Conservation (phyloP, 2,329 filamentous ascomycete species). For the Chaetomium sp. region DNA sequence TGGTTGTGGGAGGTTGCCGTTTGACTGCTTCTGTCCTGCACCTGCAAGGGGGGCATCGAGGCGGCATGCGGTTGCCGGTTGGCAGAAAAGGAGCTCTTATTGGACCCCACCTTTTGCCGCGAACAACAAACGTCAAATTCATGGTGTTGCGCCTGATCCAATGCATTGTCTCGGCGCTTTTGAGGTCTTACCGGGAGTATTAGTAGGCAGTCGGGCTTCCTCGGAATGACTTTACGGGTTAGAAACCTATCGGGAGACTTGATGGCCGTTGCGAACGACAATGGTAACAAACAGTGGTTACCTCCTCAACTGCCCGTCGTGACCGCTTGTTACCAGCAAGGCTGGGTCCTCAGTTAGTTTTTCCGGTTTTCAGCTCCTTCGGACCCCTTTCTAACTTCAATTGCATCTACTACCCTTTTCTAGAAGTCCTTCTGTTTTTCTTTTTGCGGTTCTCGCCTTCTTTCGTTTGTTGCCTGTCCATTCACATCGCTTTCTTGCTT, state of each 20-base stretch:
- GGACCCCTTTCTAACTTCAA: background rate
- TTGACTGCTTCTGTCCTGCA: background rate
- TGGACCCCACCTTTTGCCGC: background rate
- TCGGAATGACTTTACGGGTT: background rate
- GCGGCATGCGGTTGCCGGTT: conserved; percentile 1
- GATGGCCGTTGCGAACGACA: background rate
- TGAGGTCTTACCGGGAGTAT: background rate
- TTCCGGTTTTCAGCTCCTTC: background rate
- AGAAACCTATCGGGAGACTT: background rate
- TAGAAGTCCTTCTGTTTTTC: background rate
- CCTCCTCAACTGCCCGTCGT: too few species aligned
- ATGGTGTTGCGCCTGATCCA: background rate
- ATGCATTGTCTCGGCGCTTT: background rate
- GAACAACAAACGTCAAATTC: background rate
- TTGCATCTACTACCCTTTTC: background rate
- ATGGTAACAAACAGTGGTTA: background rate
- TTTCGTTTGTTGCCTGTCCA: background rate
- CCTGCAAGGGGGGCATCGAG: background rate
- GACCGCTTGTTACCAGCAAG: background rate
- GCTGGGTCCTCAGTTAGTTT: background rate
- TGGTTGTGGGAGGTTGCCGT: background rate
- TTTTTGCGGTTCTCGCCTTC: background rate
- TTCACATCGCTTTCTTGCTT: background rate
- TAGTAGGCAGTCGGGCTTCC: background rate
- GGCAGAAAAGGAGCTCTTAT: conserved; percentile 2